These are phyloP conservation scores for Jatropha podagrica DNA, from an alignment of 441 rosid genomes.

Conservation along the genomic window DNA sequence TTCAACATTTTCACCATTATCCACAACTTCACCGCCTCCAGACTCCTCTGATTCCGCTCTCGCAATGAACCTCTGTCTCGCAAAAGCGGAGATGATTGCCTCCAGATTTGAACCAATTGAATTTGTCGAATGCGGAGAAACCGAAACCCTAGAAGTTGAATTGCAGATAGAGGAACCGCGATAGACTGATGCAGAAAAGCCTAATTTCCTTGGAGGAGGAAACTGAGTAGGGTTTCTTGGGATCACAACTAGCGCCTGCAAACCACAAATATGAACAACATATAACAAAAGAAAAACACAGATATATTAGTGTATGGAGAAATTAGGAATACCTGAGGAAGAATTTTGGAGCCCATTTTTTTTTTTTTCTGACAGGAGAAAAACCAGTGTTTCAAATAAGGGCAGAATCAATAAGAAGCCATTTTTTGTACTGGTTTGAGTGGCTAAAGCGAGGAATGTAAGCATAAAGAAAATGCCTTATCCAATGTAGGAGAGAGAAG, in stretches of 20 bases:
- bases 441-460: not conserved
- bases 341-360: slow-evolving; percentile 62
- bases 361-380: no score
- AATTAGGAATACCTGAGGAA: slow-evolving; percentile 54
- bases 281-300: not conserved
- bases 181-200: slow-evolving; percentile 41
- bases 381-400: not conserved
- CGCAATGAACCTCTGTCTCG: slow-evolving; percentile 44
- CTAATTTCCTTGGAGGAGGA: slow-evolving; percentile 36
- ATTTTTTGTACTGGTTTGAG: not conserved
- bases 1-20: slow-evolving; percentile 30
- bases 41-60: slow-evolving; percentile 54
- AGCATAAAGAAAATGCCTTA: slow-evolving; percentile 1
- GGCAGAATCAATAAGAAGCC: slow-evolving; percentile 11
- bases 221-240: slow-evolving; percentile 39
- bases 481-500: not conserved
- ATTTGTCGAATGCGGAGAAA: slow-evolving; percentile 26
- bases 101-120: slow-evolving; percentile 34
- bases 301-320: not conserved
- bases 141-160: slow-evolving; percentile 24
- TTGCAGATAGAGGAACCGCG: slow-evolving; percentile 20
- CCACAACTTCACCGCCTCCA: slow-evolving; percentile 39
- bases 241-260: slow-evolving; percentile 50
- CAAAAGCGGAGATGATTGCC: slow-evolving; percentile 21
- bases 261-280: not conserved